These are phyloP conservation scores for Spirogloea muscicola DNA, from an alignment of 139 green algal genomes.

Conservation along the genomic window DNA sequence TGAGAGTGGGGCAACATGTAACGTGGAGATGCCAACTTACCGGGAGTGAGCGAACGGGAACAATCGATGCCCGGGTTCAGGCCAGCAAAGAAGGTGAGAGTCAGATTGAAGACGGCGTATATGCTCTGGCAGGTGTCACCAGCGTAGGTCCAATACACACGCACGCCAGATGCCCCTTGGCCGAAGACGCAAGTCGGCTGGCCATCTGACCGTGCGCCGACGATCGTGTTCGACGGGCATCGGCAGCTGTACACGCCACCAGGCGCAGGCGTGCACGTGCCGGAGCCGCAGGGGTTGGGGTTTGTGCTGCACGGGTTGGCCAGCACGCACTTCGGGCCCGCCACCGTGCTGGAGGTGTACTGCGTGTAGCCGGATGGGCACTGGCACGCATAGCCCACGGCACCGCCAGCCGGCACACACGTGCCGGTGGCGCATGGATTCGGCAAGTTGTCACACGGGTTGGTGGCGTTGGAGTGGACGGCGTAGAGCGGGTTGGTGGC, in stretches of 20 bases:
- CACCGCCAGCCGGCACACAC: neutral
- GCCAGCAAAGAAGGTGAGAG: too few species aligned
- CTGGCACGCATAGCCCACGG: neutral
- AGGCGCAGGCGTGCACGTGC: constrained; percentile 2
- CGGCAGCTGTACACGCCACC: constrained; percentile 20
- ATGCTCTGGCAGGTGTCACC: constrained; percentile 26
- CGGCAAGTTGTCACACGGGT: neutral
- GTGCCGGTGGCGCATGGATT: constrained; percentile 19
- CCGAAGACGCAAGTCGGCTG: constrained; percentile 15
- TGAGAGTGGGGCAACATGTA: too few species aligned
- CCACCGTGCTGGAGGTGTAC: neutral
- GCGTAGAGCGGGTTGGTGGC: too few species aligned
- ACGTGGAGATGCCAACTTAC: too few species aligned
- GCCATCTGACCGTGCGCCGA: constrained; percentile 12
- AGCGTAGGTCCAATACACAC: neutral
- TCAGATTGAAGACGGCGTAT: too few species aligned
- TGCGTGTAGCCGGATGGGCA: constrained; percentile 3
- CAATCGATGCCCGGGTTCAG: too few species aligned
- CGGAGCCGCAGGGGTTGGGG: constrained; percentile 28
- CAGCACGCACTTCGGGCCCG: constrained; percentile 16
- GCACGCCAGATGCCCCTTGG: neutral
- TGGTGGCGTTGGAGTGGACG: too few species aligned
- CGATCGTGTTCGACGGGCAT: neutral
- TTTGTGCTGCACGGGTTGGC: constrained; percentile 3
- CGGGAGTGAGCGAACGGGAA: too few species aligned